A percentile compares a stretch with the other conserved stretches of the same genome.
Evolutionary conservation across 352 stramenopile genomes (phyloP).

Genomic region (Vaucheria bursata): DNA sequence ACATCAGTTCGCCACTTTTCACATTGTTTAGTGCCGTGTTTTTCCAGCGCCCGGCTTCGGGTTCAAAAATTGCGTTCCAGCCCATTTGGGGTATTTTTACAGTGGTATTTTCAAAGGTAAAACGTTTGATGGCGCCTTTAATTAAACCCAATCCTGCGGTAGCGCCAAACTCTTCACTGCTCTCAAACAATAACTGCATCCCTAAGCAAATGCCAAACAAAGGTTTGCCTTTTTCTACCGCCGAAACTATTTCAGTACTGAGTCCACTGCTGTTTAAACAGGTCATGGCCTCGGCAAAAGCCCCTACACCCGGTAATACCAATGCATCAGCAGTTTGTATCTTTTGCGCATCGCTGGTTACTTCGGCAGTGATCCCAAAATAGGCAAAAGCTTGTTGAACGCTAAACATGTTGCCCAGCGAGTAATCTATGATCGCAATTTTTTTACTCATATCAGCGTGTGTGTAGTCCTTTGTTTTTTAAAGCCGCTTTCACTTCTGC

Average conservation of each 20-base stretch:
- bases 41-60: too few species aligned
- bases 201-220: slow-evolving; percentile 96
- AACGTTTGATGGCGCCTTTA: slow-evolving; percentile 32
- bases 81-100: slow-evolving; percentile 87
- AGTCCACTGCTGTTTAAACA: slow-evolving; percentile 73
- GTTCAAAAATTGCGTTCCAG: too few species aligned
- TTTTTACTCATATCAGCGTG: too few species aligned
- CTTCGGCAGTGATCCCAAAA: too few species aligned
- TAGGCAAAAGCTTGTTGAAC: too few species aligned
- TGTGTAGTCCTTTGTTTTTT: too few species aligned
- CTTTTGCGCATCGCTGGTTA: slow-evolving; percentile 26
- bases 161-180: slow-evolving; percentile 78
- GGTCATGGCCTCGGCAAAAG: slow-evolving; percentile 76
- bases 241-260: slow-evolving; percentile 75
- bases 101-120: slow-evolving; percentile 27
- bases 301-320: slow-evolving; percentile 67
- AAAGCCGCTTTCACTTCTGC: too few species aligned
- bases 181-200: slow-evolving; percentile 96
- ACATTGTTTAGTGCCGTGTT: too few species aligned
- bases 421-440: too few species aligned
- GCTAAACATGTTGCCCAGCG: too few species aligned
- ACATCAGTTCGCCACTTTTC: too few species aligned
- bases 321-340: slow-evolving; percentile 50
- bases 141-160: slow-evolving; percentile 28
- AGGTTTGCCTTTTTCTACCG: slow-evolving; percentile 63